Conservation (phyloP, 129 eudicot species). For the Deinandra increscens region DNA sequence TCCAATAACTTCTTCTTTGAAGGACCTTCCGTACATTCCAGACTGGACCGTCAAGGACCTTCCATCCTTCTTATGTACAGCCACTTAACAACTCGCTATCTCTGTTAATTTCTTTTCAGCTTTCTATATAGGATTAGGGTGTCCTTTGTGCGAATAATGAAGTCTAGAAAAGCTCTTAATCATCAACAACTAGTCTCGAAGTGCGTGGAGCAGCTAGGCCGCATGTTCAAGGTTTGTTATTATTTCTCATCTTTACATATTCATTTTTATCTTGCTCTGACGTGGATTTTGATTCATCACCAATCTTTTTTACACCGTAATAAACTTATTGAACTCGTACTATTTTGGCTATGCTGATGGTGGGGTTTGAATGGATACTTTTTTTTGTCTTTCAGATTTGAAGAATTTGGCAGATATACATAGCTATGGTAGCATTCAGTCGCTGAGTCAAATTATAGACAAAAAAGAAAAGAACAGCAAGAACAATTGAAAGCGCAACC, state of each 20-base stretch:
- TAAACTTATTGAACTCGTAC: neutral
- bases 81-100: too few species aligned
- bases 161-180: slow-evolving; percentile 57
- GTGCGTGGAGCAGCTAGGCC: slow-evolving; percentile 71
- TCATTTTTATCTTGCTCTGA: neutral
- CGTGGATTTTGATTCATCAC: neutral
- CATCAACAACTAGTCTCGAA: slow-evolving; percentile 72
- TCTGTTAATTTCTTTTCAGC: too few species aligned
- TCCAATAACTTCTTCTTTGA: too few species aligned
- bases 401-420: slow-evolving; percentile 77
- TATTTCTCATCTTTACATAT: neutral
- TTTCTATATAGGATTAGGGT: too few species aligned
- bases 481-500: slow-evolving; percentile 79
- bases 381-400: slow-evolving; percentile 43
- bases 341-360: neutral
- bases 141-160: slow-evolving; percentile 87
- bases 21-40: too few species aligned
- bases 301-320: slow-evolving; percentile 6
- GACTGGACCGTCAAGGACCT: too few species aligned
- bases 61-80: too few species aligned
- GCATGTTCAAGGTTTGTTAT: slow-evolving; percentile 72
- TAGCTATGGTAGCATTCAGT: slow-evolving; percentile 71
- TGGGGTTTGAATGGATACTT: slow-evolving; percentile 13
- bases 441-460: slow-evolving; percentile 51
- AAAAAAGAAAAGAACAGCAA: slow-evolving; percentile 42